Conservation (phyloP, 257 asterid species). For the Mentha longifolia region DNA sequence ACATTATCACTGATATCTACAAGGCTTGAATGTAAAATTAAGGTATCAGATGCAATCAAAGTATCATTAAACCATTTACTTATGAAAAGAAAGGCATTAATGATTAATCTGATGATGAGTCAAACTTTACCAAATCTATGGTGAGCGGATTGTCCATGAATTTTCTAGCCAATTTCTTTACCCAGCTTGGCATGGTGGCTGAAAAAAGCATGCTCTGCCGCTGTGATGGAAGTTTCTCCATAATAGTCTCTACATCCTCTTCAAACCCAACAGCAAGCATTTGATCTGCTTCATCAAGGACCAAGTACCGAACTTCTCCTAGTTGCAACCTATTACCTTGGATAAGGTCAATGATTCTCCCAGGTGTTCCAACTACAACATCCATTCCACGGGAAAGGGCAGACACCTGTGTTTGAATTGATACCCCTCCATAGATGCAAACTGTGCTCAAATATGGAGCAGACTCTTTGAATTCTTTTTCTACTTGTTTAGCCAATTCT, state of each 20-base stretch:
- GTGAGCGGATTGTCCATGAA: conserved; percentile 79
- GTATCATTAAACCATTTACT: background rate
- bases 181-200: conserved; percentile 99
- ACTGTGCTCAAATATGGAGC: conserved; percentile 76
- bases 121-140: conserved; percentile 72
- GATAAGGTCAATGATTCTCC: conserved; percentile 90
- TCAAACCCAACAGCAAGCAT: conserved; percentile 99
- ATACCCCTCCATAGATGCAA: conserved; percentile 85
- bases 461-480: conserved; percentile 83
- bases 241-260: conserved; percentile 85
- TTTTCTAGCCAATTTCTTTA: conserved; percentile 82
- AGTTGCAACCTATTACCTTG: conserved; percentile 65
- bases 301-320: conserved; percentile 87
- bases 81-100: conserved; percentile 3
- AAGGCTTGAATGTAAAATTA: background rate
- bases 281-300: conserved; percentile 98
- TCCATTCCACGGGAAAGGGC: conserved; percentile 94
- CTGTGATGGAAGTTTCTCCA: conserved; percentile 70
- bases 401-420: conserved; percentile 68
- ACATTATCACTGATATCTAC: background rate
- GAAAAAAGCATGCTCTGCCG: conserved; percentile 99
- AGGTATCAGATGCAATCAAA: background rate
- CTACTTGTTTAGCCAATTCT: conserved; percentile 97
- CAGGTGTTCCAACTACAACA: conserved; percentile 96
- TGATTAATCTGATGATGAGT: conserved; percentile 17